Base-by-base conservation (phyloP, 2,329 filamentous ascomycete genomes). In the Fusarium cicatricum region DNA sequence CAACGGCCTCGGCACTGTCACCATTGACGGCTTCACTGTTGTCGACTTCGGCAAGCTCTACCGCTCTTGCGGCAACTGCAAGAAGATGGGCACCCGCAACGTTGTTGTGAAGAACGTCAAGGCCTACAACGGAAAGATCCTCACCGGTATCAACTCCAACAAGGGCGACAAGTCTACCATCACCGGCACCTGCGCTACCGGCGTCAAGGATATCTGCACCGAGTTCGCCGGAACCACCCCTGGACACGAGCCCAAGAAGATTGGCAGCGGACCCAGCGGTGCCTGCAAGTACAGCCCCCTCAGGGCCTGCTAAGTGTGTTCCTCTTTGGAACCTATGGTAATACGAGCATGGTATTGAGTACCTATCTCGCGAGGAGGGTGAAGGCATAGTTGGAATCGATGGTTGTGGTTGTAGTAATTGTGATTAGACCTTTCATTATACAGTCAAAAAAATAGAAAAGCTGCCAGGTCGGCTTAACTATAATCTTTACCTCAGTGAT, bases 31-130 rank as follows among this genome's bases (percentile, higher is more conserved):
- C 21, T 67, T 64, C 40, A 67, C 62, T 7, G 65, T 62, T 1
- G 65, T 67, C 1, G 64, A 67, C 53, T 65, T 65, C 2, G 65
- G 65, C 7, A 67, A 67, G 62, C 65, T 67, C 11, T 67, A 67
- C 60, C 65, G 65, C 19, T 60, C 55, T 47, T 67, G 65, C 51
- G 65, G 65, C 21, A 65, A 67, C 57, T 67, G 65, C 60, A 66
- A 67, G 53, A 62, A 62, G 49, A 67, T 67, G 47, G 65, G 65
- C 3, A 67, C 65, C 12, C 65, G 65, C 47, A 56, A 67, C 28
- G 64, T 67, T 5, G 41, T 66, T 10, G 50, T 67, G 47, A 67
- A 62, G 64, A 58, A 63, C 37, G 65, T 67, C 50, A 53, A 52
- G 49, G 63, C 60, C 15, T 65, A 58, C 52, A 65, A 66, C 59